A percentile compares a stretch with the other conserved stretches of the same genome.
These are phyloP conservation scores for Fusarium mundagurra DNA, from an alignment of 2,329 filamentous ascomycete genomes.

Conservation along the genomic window DNA sequence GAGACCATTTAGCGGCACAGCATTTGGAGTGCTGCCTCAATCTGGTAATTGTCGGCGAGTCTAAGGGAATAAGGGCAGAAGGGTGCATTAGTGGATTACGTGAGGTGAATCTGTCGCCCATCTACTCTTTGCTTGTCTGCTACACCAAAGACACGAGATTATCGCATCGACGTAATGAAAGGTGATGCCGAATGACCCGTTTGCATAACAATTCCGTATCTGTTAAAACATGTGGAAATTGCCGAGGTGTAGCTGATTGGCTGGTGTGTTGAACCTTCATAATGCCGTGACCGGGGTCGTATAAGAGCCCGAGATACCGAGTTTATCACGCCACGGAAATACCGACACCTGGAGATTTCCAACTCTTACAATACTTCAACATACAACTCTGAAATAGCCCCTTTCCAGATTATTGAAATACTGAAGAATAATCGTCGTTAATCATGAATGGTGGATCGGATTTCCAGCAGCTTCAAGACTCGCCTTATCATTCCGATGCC, in stretches of 20 bases:
- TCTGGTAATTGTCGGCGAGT: neutral
- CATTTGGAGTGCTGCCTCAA: neutral
- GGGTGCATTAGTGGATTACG: neutral
- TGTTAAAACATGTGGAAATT: neutral
- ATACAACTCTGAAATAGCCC: neutral
- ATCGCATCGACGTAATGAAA: neutral
- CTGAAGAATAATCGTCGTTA: neutral
- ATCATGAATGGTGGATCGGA: neutral
- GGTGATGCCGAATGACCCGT: neutral
- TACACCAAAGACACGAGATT: neutral
- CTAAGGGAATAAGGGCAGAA: neutral
- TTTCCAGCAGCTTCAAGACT: neutral
- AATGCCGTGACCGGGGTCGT: constrained; percentile 1
- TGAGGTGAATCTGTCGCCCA: too few relatives aligned
- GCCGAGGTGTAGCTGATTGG: neutral
- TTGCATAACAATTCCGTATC: neutral
- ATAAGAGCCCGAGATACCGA: constrained; percentile 23
- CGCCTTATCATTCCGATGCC: constrained; percentile 8
- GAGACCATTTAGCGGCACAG: neutral
- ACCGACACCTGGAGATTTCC: neutral
- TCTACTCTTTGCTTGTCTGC: neutral
- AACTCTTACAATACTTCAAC: neutral
- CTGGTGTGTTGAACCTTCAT: neutral
- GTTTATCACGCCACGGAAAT: neutral
- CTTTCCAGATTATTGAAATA: accelerated